phyloP scores from a whole-genome alignment of 495 filamentous ascomycete species.

The Aspergillus carlsbadensis region DNA sequence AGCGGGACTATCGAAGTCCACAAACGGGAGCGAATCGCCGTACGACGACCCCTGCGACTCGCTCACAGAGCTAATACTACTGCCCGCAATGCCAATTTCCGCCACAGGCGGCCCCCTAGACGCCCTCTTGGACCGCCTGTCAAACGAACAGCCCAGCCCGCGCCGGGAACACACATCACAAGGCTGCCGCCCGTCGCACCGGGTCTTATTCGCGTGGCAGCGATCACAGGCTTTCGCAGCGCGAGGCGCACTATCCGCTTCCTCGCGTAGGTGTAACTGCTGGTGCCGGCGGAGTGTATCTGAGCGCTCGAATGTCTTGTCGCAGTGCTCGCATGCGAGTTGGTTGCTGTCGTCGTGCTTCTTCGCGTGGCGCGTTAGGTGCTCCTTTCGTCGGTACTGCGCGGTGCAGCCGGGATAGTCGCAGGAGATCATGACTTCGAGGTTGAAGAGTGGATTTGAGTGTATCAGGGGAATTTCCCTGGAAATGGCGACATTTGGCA shows the following conservation, averaged over 20 bases:
- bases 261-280: background rate
- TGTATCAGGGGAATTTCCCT: no score
- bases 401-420: constrained; percentile 1
- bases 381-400: constrained; percentile 2
- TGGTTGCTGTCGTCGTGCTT: background rate
- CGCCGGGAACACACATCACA: background rate
- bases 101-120: no score
- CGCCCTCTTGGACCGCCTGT: background rate
- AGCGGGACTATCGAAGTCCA: no score
- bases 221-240: background rate
- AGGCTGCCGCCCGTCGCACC: background rate
- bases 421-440: background rate
- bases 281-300: background rate
- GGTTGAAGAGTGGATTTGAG: no score
- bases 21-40: no score
- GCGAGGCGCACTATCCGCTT: background rate
- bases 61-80: no score
- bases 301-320: background rate
- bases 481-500: no score
- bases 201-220: background rate
- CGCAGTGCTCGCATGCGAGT: background rate
- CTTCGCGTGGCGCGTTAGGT: background rate
- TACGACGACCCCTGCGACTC: no score
- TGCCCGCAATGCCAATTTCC: no score
- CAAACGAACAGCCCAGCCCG: background rate